These are phyloP conservation scores for Bruguiera hainesii DNA, from an alignment of 441 rosid species.

Conservation along the genomic window DNA sequence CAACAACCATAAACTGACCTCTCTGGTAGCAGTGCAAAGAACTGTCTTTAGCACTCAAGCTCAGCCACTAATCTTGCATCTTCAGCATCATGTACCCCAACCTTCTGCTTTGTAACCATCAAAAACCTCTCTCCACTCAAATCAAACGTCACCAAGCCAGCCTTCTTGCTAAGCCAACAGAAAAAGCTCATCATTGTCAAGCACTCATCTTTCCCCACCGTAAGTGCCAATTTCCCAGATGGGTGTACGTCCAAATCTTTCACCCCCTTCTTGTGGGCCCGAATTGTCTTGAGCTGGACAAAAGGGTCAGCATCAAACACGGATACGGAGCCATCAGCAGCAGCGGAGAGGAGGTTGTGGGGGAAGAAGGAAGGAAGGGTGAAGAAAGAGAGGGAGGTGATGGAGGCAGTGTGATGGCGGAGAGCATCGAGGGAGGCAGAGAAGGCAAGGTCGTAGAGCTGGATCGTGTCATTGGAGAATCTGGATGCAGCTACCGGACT, in stretches of 20 bases:
- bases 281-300: constrained; percentile 64
- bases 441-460: constrained; percentile 74
- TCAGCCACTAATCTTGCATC: constrained; percentile 51
- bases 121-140: constrained; percentile 63
- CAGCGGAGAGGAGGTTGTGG: constrained; percentile 73
- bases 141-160: constrained; percentile 57
- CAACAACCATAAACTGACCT: constrained; percentile 33
- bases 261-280: constrained; percentile 61
- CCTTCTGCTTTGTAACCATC: constrained; percentile 55
- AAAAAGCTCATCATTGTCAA: constrained; percentile 79
- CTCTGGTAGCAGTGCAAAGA: constrained; percentile 67
- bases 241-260: constrained; percentile 75
- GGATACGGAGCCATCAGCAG: constrained; percentile 83
- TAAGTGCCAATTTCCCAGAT: constrained; percentile 72
- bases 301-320: constrained; percentile 83
- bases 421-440: constrained; percentile 81
- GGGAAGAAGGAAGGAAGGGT: constrained; percentile 71
- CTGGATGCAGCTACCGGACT: constrained; percentile 85
- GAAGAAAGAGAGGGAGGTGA: constrained; percentile 75
- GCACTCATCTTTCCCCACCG: constrained; percentile 76
- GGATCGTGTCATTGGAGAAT: constrained; percentile 72
- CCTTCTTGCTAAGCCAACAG: constrained; percentile 75
- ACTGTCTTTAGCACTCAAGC: constrained; percentile 53
- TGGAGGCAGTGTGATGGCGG: constrained; percentile 57
- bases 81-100: constrained; percentile 76